These are phyloP conservation scores for Debaryomyces singareniensis DNA, from an alignment of 1,139 yeast genomes.

Conservation along the genomic window DNA sequence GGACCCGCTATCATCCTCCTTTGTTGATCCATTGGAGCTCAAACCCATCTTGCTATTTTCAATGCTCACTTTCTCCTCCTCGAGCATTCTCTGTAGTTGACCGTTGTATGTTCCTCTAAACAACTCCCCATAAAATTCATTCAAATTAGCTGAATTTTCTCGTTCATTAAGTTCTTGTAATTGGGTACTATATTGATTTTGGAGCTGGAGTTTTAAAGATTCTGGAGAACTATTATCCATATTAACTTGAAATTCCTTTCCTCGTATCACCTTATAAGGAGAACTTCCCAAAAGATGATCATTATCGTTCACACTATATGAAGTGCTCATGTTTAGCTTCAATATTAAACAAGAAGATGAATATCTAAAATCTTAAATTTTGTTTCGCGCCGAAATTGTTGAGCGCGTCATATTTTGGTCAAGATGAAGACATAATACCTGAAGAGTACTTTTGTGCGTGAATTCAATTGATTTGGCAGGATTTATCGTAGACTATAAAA, in stretches of 20 bases:
- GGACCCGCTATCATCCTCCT: constrained; percentile 5
- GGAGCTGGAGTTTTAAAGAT: constrained; percentile 38
- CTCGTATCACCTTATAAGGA: constrained; percentile 13
- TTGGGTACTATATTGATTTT: constrained; percentile 32
- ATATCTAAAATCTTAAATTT: too few relatives aligned
- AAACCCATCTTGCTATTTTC: constrained; percentile 15
- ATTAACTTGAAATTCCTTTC: background rate
- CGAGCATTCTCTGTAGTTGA: constrained; percentile 30
- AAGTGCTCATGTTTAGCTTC: too few relatives aligned
- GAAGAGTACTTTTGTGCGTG: too few relatives aligned
- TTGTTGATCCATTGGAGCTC: constrained; percentile 7
- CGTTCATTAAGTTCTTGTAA: constrained; percentile 17
- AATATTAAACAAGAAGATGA: too few relatives aligned
- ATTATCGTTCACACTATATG: constrained; percentile 24
- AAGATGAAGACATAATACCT: too few relatives aligned
- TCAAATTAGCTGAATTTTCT: constrained; percentile 11
- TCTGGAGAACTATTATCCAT: constrained; percentile 33
- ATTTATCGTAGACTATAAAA: too few relatives aligned
- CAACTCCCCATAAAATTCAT: constrained; percentile 16
- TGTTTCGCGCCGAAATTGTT: too few relatives aligned
- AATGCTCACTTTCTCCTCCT: constrained; percentile 22
- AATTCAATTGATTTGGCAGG: too few relatives aligned
- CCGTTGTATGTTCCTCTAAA: constrained; percentile 30
- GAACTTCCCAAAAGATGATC: constrained; percentile 30
- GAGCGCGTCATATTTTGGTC: too few relatives aligned